Percentiles rank a stretch among this genome's conserved stretches.
Conservation (phyloP, 176 grass and related monocot species). For the Poa pratensis region DNA sequence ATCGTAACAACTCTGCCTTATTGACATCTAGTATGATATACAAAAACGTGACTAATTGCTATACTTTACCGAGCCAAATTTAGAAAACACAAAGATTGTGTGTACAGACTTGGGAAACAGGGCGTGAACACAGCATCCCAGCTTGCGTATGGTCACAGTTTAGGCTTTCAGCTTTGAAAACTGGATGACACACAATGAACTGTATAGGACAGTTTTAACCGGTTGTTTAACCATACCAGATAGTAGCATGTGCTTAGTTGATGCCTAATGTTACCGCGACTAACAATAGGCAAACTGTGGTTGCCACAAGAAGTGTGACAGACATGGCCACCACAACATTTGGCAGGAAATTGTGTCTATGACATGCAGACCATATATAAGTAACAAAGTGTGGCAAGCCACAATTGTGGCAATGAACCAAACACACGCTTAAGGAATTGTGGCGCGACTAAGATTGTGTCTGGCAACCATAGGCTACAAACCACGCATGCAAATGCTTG, state of each 20-base stretch:
- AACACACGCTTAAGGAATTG: neutral
- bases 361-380: neutral
- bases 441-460: neutral
- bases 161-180: neutral
- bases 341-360: neutral
- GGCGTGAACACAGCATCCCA: neutral
- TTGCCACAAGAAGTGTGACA: neutral
- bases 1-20: conserved; percentile 2
- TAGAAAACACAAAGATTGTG: neutral
- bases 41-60: too few species aligned
- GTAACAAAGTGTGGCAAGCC: too few species aligned
- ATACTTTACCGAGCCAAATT: neutral
- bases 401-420: neutral
- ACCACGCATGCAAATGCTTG: neutral
- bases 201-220: conserved; percentile 1
- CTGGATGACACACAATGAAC: neutral
- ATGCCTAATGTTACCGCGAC: neutral
- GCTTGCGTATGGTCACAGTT: conserved; percentile 7
- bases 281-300: neutral
- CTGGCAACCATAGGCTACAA: neutral
- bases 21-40: too few species aligned
- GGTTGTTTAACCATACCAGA: conserved; percentile 6
- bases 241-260: neutral
- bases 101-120: conserved; percentile 12
- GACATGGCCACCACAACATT: neutral